Evolutionary conservation across 1,284 basidiomycete genomes (phyloP).

Genomic region (Cutaneotrichosporon dermatis): DNA sequence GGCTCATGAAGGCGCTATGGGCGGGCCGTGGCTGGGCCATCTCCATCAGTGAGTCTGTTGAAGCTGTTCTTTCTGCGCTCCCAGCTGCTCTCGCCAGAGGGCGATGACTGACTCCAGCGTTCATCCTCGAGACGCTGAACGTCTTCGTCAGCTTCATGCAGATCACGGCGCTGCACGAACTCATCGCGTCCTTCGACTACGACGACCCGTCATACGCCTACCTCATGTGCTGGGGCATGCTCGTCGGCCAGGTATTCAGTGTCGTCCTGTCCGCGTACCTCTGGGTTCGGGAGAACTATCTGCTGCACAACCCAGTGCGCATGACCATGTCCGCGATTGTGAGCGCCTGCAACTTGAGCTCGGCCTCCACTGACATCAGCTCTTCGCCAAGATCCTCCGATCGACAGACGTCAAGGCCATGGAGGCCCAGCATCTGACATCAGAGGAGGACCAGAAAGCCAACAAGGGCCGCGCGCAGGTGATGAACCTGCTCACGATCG

Average conservation of each 20-base stretch:
- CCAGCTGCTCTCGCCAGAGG: too few relatives aligned
- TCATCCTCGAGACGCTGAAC: conserved; percentile 31
- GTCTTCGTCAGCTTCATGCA: conserved; percentile 33
- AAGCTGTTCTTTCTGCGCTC: too few relatives aligned
- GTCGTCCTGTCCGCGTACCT: conserved; percentile 28
- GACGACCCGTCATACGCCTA: conserved; percentile 39
- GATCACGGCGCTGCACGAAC: conserved; percentile 37
- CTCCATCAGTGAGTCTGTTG: conserved; percentile 22
- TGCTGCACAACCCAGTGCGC: conserved; percentile 39
- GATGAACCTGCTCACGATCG: conserved; percentile 47
- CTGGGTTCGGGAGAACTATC: conserved; percentile 43
- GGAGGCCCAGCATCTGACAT: conserved; percentile 37
- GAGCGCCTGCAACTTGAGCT: conserved; percentile 1
- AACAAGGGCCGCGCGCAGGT: conserved; percentile 40
- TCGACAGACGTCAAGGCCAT: conserved; percentile 41
- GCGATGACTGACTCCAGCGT: conserved; percentile 22
- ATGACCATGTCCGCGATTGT: conserved; percentile 40
- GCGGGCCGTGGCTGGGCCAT: conserved; percentile 27
- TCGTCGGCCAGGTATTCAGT: conserved; percentile 35
- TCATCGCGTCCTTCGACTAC: conserved; percentile 35
- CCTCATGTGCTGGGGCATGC: conserved; percentile 45
- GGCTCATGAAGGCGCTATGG: conserved; percentile 34
- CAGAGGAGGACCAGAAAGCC: conserved; percentile 21
- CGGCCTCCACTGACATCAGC: conserved; percentile 21
- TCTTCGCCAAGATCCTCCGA: conserved; percentile 44